phyloP scores from a whole-genome alignment of 2,329 filamentous ascomycete genomes.

The Hypoxylon sp. region DNA sequence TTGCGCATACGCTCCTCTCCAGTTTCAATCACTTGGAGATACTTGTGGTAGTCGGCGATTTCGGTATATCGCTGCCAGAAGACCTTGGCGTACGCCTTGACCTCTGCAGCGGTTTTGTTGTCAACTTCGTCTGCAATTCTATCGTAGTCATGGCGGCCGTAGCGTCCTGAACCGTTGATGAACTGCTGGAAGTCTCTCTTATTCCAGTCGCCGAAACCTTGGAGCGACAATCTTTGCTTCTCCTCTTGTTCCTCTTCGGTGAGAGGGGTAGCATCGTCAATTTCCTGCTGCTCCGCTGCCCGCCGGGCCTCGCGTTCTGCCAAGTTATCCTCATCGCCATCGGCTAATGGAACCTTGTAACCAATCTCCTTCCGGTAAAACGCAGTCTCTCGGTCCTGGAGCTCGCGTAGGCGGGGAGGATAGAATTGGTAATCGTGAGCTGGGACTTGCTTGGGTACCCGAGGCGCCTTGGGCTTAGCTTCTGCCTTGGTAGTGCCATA shows the following conservation, averaged over 20 bases:
- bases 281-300: constrained; percentile 88
- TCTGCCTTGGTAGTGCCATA: constrained; percentile 81
- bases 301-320: constrained; percentile 90
- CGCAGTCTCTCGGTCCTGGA: constrained; percentile 96
- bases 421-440: constrained; percentile 99
- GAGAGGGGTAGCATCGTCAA: constrained; percentile 89
- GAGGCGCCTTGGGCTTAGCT: constrained; percentile 93
- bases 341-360: constrained; percentile 91
- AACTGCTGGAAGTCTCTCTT: constrained; percentile 98
- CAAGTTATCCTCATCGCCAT: constrained; percentile 88
- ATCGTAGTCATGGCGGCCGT: constrained; percentile 87
- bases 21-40: constrained; percentile 89
- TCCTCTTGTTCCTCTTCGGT: constrained; percentile 91
- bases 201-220: constrained; percentile 96
- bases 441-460: constrained; percentile 90
- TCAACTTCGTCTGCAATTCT: constrained; percentile 91
- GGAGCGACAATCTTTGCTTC: constrained; percentile 83
- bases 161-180: constrained; percentile 93
- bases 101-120: constrained; percentile 86
- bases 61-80: constrained; percentile 98
- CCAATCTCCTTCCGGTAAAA: constrained; percentile 96
- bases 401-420: constrained; percentile 82
- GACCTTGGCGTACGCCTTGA: constrained; percentile 91
- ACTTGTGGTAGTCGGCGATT: constrained; percentile 89
- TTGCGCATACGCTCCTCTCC: constrained; percentile 92